Evolutionary conservation across 306 rosid species (phyloP), one percentile per base, ranked within the genome.

Genomic region (Pyrus betulifolia): DNA sequence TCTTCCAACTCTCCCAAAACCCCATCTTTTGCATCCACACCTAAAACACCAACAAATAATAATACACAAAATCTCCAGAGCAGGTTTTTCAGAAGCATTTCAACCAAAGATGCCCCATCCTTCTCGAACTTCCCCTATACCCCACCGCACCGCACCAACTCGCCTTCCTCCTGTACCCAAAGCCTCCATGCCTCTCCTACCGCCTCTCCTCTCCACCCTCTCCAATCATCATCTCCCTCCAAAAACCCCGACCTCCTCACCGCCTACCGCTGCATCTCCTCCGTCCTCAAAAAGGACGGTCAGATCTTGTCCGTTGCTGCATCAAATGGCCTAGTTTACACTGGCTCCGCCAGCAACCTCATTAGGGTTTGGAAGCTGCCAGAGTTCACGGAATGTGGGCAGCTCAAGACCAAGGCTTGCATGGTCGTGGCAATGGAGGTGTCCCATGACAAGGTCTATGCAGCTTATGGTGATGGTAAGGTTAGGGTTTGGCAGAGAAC

Each of bases 401-500:
- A 92, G 77, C 84, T 94, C 44, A 90, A 87, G 76, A 90, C 93
- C 67, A 89, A 84, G 82, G 89, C 97, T 77, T 81, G 79, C 82
- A 86, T 75, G 82, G 96, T 83, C 62, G 89, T 90, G 71, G 97
- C 97, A 0, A 25, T 94, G 0, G 86, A 89, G 38, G 96, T 85
- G 31, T 89, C 89, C n/a, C 87, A 92, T 70, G 95, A 94, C 21
- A 89, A 86, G 22, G 91, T 94, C 58, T 94, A 85, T 77, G 97
- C 95, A n/a, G 98, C 98, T 6, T 92, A 92, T 70, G 91, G 90
- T 21, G 98, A 94, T 72, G 94, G 95, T 12, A 91, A 89, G 81
- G 88, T 94, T 72, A 74, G 97, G 58, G 81, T 87, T 18, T 94
- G 98, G 97, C 88, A 87, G 57, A 84, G 88, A 69, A 80, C 81